These are phyloP conservation scores for Candida bentonensis DNA, from an alignment of 805 yeast genomes.

Conservation along the genomic window DNA sequence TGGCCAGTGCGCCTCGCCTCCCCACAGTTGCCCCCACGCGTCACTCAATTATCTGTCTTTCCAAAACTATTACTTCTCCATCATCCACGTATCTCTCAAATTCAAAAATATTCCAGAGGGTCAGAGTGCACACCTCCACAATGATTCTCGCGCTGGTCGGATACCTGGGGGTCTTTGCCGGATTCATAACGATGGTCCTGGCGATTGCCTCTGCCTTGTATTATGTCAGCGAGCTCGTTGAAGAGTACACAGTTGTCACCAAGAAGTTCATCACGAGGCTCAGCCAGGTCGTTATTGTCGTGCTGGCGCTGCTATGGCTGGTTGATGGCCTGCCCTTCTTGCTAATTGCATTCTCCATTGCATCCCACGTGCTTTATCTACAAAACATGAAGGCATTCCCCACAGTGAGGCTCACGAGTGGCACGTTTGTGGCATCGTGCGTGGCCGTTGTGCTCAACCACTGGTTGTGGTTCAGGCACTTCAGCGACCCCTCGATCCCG, in stretches of 20 bases:
- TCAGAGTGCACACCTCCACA: no score
- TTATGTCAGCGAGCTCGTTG: conserved; percentile 82
- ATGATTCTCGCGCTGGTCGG: conserved; percentile 52
- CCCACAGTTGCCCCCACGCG: no score
- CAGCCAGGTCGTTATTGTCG: conserved; percentile 46
- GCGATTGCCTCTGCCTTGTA: conserved; percentile 82
- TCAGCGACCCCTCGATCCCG: conserved; percentile 55
- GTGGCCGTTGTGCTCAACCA: conserved; percentile 66
- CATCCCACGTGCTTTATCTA: conserved; percentile 57
- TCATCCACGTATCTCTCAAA: no score
- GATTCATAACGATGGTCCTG: conserved; percentile 43
- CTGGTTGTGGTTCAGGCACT: conserved; percentile 78
- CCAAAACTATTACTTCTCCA: no score
- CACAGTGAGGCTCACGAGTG: conserved; percentile 58
- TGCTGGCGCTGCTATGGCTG: conserved; percentile 43
- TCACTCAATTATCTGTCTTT: no score
- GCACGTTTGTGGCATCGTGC: conserved; percentile 58
- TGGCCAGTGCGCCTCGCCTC: no score
- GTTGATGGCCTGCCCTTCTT: conserved; percentile 71
- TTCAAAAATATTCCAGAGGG: no score
- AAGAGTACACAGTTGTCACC: conserved; percentile 82
- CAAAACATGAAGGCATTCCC: conserved; percentile 78
- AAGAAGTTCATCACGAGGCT: conserved; percentile 49
- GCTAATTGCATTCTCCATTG: conserved; percentile 51
- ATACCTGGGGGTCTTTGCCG: conserved; percentile 43